Base-by-base conservation (phyloP, 495 filamentous ascomycete genomes). In the Penicillium bialowiezense region DNA sequence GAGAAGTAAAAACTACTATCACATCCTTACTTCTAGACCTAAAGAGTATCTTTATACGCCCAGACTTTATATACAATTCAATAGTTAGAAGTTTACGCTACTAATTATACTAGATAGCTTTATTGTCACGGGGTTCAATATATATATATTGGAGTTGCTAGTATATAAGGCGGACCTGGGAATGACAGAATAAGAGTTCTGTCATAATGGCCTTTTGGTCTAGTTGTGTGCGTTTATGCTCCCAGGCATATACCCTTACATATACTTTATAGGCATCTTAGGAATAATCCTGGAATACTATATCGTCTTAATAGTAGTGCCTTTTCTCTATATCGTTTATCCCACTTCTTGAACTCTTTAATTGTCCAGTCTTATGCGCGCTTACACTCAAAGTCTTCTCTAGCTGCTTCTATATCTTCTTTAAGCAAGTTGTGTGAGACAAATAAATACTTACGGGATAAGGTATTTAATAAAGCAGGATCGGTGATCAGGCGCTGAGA, bases 361-460 rank as follows among this genome's bases (percentile, higher is more conserved):
- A 91, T 72, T 0, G 93, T 97, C 91, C 92, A 97, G 68, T 97
- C 95, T 95, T 92, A 97, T 1, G 92, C 91, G 24, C 95, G 84
- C 72, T 97, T 97, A 48, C 93, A 86, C 71, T 98, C 95, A 60
- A 97, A 98, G 66, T 97, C 91, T 52, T 88, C 89, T 10, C 92
- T 92, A 0, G 76, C 75, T 10, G 88, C 89, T 63, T 88, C 88
- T 1, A 86, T 83, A 53, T 96, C 91, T 13, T 91, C 90, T 71
- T 95, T 95, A 24, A 96, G 79, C 4, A 98, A 84, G 53, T 97
- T 97, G 67, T 95, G 89, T 20, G 87, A 87, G 12, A 91, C 91
- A 46, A 91, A 83, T 23, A 88, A 90, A 56, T 87, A 84, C 58
- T 89, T 90, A 44, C 90, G 87, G 43, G 82, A 80, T 20, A 97